These are phyloP conservation scores for Colletotrichum euphorbiae DNA, from an alignment of 2,329 filamentous ascomycete genomes.

Conservation along the genomic window DNA sequence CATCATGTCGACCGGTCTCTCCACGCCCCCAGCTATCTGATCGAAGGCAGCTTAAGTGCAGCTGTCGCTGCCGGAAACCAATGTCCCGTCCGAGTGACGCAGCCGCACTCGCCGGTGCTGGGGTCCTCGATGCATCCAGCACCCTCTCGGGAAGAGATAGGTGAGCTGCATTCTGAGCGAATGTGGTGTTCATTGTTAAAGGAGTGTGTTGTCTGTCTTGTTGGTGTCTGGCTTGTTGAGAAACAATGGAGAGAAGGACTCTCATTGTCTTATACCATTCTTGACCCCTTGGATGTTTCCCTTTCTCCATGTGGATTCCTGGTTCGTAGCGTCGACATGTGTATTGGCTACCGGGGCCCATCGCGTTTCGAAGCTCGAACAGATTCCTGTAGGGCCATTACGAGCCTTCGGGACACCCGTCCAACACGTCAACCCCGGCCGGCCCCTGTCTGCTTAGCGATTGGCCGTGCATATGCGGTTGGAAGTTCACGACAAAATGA, in stretches of 20 bases:
- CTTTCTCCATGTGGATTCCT: background rate
- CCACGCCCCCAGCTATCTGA: too few relatives aligned
- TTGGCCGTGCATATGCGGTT: too few relatives aligned
- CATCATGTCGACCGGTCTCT: background rate
- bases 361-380: conserved; percentile 38
- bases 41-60: conserved; percentile 7
- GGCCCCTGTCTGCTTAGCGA: background rate
- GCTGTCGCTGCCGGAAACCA: conserved; percentile 27
- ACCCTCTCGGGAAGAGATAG: conserved; percentile 5
- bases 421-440: conserved; percentile 19
- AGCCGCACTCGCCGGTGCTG: conserved; percentile 34
- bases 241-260: background rate
- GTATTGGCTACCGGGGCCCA: conserved; percentile 25
- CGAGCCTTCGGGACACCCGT: background rate
- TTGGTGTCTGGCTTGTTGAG: background rate
- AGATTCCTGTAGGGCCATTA: conserved; percentile 18
- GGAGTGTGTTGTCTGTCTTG: background rate
- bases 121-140: conserved; percentile 36
- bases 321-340: conserved; percentile 16
- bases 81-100: conserved; percentile 37
- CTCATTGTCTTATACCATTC: background rate
- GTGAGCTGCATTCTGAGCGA: conserved; percentile 18
- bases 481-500: too few relatives aligned
- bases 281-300: background rate
- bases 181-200: background rate